These are phyloP conservation scores for Leptodermis oblonga DNA, from an alignment of 257 asterid species.

Conservation along the genomic window DNA sequence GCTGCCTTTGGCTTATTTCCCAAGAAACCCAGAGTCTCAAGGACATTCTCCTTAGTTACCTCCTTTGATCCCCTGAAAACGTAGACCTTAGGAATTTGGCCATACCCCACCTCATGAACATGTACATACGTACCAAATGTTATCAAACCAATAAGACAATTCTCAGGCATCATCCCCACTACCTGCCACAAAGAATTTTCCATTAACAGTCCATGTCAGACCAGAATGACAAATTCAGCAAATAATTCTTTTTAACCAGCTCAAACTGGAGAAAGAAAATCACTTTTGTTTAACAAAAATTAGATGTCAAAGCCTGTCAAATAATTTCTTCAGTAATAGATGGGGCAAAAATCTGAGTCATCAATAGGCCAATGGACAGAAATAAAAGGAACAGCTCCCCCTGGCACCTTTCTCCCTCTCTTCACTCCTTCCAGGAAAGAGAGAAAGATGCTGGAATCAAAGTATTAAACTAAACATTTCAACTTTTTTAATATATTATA, in stretches of 20 bases:
- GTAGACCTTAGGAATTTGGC: conserved; percentile 85
- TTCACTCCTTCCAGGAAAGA: background rate
- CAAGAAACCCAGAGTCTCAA: conserved; percentile 98
- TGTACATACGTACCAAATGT: conserved; percentile 91
- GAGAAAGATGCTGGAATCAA: background rate
- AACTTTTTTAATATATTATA: background rate
- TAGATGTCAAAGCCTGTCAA: background rate
- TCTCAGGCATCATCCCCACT: conserved; percentile 84
- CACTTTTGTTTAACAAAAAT: background rate
- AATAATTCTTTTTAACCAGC: background rate
- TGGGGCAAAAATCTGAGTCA: background rate
- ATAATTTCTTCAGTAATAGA: no score
- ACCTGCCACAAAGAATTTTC: conserved; percentile 46
- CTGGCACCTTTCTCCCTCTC: no score
- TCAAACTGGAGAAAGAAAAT: background rate
- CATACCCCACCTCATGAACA: conserved; percentile 91
- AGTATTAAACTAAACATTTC: background rate
- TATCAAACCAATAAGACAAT: conserved; percentile 86
- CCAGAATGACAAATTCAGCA: background rate
- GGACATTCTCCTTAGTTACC: conserved; percentile 76
- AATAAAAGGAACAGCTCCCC: background rate
- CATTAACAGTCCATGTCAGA: background rate
- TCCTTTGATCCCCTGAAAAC: conserved; percentile 96
- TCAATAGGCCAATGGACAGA: background rate
- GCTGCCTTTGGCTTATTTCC: conserved; percentile 71